Conservation (phyloP, 352 stramenopile species). For the Phytophthora multivora region DNA sequence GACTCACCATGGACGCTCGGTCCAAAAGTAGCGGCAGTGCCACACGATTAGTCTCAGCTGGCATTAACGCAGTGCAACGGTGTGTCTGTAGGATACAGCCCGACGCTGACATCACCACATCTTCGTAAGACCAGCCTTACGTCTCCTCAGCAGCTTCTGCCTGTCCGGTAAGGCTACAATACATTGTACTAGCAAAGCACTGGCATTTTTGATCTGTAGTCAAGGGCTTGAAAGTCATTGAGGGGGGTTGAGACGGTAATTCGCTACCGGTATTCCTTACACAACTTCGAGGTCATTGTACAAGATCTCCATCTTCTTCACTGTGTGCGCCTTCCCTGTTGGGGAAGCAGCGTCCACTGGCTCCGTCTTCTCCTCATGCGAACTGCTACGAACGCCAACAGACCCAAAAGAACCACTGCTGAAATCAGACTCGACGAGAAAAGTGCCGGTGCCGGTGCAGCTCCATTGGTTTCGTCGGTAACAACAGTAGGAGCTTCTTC, state of each 20-base stretch:
- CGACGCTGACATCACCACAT: slow-evolving; percentile 5
- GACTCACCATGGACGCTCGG: too few relatives aligned
- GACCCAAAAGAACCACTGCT: slow-evolving; percentile 3
- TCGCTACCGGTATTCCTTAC: neutral
- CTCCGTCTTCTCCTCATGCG: slow-evolving; percentile 18
- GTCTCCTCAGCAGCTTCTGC: neutral
- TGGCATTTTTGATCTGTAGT: too few relatives aligned
- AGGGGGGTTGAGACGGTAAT: neutral
- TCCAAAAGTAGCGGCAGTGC: neutral
- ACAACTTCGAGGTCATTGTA: slow-evolving; percentile 1
- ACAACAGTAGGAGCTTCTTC: neutral
- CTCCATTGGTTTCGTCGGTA: slow-evolving; percentile 5
- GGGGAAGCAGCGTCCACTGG: slow-evolving; percentile 23
- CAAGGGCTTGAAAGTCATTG: too few relatives aligned
- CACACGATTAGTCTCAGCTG: neutral
- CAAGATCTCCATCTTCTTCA: neutral
- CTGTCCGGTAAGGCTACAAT: too few relatives aligned
- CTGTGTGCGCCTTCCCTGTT: slow-evolving; percentile 22
- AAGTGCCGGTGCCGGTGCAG: neutral
- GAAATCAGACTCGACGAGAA: slow-evolving; percentile 18
- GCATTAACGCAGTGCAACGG: neutral
- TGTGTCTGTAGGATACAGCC: slow-evolving; percentile 10
- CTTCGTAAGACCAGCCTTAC: slow-evolving; percentile 1
- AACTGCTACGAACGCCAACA: slow-evolving; percentile 16
- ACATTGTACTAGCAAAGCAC: too few relatives aligned